Percentiles rank a stretch among this genome's conserved stretches.
phyloP scores from a whole-genome alignment of 306 rosid genomes.

The Arachis hypogaea region DNA sequence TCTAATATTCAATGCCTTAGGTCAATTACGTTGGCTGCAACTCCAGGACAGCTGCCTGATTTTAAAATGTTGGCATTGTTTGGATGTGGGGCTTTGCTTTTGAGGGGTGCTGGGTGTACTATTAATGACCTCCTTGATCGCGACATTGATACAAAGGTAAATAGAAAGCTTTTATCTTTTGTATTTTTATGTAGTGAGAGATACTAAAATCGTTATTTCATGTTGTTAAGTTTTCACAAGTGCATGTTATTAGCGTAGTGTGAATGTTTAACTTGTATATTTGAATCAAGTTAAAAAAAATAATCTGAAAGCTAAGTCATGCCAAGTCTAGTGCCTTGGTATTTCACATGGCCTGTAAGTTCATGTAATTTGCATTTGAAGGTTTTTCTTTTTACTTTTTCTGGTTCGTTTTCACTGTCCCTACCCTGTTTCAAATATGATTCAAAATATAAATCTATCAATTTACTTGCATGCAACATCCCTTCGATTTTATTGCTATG shows the following conservation, averaged over 20 bases:
- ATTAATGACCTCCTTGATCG: conserved; percentile 84
- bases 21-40: conserved; percentile 86
- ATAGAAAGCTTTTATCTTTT: conserved; percentile 11
- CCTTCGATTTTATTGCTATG: conserved; percentile 6
- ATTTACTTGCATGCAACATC: conserved; percentile 2
- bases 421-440: conserved; percentile 15
- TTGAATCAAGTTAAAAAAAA: conserved; percentile 3
- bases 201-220: neutral
- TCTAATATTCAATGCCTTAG: conserved; percentile 44
- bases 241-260: neutral
- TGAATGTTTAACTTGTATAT: conserved; percentile 8
- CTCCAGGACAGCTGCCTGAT: conserved; percentile 82
- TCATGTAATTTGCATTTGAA: neutral
- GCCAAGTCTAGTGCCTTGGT: conserved; percentile 26
- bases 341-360: conserved; percentile 20
- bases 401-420: neutral
- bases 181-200: conserved; percentile 6
- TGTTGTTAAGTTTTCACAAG: conserved; percentile 16
- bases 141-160: conserved; percentile 80
- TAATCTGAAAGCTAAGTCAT: conserved; percentile 31
- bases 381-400: no score
- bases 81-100: conserved; percentile 85
- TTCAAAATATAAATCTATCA: neutral
- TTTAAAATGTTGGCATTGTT: conserved; percentile 71
- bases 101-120: conserved; percentile 92